Percentiles rank a stretch among this genome's conserved stretches.
These are phyloP conservation scores for Rhodotorula graminis DNA, from an alignment of 768 basidiomycete genomes.

Conservation along the genomic window DNA sequence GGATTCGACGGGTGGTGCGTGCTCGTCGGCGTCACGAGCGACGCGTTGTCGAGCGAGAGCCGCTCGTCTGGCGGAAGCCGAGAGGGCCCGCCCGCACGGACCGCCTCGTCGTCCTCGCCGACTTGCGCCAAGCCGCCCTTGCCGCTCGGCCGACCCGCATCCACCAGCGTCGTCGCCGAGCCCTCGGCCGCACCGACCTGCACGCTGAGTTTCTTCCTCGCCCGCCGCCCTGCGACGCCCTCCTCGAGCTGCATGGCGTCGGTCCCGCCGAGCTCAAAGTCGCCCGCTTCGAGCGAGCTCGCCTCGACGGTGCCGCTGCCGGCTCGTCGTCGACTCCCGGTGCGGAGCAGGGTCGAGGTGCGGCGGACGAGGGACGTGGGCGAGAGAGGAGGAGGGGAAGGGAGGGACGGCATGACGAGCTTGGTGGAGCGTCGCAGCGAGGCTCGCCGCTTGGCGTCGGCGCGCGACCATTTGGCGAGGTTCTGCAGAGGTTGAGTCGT, in stretches of 20 bases:
- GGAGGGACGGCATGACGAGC: neutral
- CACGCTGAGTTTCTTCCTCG: neutral
- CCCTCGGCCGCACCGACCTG: neutral
- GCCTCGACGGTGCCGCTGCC: neutral
- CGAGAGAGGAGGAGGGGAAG: neutral
- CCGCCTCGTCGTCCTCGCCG: neutral
- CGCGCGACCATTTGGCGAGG: slow-evolving; percentile 1
- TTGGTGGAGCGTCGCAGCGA: neutral
- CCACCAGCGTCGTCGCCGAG: too few relatives aligned
- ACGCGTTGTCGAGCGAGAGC: neutral
- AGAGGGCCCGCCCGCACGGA: too few relatives aligned
- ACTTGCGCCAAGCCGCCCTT: neutral
- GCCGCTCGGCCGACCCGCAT: neutral
- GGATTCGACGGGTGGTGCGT: neutral
- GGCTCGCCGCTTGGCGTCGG: slow-evolving; percentile 7
- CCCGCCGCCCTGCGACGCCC: neutral
- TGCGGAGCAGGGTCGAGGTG: neutral
- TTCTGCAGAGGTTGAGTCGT: neutral
- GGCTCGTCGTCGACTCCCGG: neutral
- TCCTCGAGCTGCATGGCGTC: neutral
- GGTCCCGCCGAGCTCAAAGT: neutral
- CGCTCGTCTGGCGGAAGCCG: neutral
- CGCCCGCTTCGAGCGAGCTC: neutral
- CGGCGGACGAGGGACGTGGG: neutral
- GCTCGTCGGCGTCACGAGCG: neutral